Conservation (phyloP, 768 basidiomycete genomes). For the Lactifluus rugatus region DNA sequence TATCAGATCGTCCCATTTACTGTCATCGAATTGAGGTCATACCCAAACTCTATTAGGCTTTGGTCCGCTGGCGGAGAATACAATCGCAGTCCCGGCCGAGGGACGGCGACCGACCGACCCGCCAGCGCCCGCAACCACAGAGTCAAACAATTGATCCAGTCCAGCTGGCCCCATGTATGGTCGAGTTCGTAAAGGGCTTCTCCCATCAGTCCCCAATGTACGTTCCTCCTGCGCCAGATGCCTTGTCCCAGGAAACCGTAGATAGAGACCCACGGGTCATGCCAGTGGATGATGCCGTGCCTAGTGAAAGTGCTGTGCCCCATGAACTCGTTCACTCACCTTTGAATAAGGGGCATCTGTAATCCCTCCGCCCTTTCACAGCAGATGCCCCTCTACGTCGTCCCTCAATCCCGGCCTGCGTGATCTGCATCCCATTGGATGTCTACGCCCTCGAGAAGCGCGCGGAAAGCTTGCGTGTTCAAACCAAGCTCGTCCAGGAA, state of each 20-base stretch:
- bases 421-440: background rate
- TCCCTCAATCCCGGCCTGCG: background rate
- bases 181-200: background rate
- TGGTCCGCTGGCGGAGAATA: background rate
- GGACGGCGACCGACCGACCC: constrained; percentile 9
- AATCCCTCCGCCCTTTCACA: background rate
- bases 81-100: constrained; percentile 13
- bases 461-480: background rate
- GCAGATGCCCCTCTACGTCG: background rate
- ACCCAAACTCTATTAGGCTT: background rate
- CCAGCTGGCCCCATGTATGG: background rate
- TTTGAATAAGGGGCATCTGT: background rate
- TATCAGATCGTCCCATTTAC: background rate
- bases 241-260: background rate
- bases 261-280: background rate
- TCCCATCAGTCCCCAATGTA: background rate
- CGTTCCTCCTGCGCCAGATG: background rate
- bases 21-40: background rate
- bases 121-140: background rate
- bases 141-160: background rate
- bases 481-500: constrained; percentile 18
- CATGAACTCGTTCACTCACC: constrained; percentile 6
- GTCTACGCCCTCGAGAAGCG: constrained; percentile 2
- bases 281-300: background rate
- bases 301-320: background rate